Evolutionary conservation across 305 asterid genomes (phyloP), one percentile per base, ranked within the genome.

Genomic region (Fraxinus paxiana): DNA sequence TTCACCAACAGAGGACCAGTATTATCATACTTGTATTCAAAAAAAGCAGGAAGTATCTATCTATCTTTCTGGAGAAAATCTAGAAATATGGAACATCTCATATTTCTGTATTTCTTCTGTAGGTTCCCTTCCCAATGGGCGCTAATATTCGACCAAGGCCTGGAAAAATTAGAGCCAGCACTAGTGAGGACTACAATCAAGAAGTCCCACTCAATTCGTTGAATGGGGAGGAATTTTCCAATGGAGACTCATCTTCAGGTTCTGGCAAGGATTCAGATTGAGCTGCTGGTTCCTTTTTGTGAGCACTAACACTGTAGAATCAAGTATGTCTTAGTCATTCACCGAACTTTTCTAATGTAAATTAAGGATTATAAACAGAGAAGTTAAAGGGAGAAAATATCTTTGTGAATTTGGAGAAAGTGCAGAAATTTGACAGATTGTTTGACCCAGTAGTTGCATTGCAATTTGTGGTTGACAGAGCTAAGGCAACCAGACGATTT

Each of bases 101-200:
- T 56, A 18, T 56, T 61, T 81, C 30, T 73, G 33, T 72, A 22
- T 26, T 41, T 5, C 73, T 15, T 77, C 37, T 79, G 88, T 91
- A 96, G 99, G 99, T 96, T 85, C 97, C 99, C 67, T 96, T 96
- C 79, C 99, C 99, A 85, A 90, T 94, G 98, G 99, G 99, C 79
- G 86, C 91, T 75, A 92, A 91, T 73, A 88, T 92, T 74, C 94
- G 98, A 79, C 77, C 97, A 77, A 86, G 97, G 81, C 90, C 92
- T 3, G 89, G 92, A 24, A 94, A 96, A 87, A 85, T 59, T 73
- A 88, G 94, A 61, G 86, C 84, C 77, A 88, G 87, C 91, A 85
- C 82, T 69, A 83, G 87, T 12, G 98, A 92, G 51, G 97, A 94
- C 56, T 89, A 81, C 89, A 80, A 75, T 87, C 98, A 87, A 81